These are phyloP conservation scores for Jacaranda mimosifolia DNA, from an alignment of 257 asterid species.

Conservation along the genomic window DNA sequence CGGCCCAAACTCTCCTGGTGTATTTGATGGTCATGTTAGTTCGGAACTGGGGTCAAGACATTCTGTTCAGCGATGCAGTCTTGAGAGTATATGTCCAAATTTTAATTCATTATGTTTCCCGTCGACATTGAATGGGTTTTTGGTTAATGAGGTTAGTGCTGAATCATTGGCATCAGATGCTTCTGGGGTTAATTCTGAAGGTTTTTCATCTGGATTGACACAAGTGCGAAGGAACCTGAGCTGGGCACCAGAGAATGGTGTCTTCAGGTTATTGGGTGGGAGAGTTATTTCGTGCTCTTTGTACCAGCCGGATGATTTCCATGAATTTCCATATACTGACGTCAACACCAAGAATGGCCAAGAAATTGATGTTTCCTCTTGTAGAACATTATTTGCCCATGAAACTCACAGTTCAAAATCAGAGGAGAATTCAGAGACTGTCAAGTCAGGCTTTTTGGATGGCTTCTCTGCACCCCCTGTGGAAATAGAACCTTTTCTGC, in stretches of 20 bases:
- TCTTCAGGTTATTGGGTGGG: conserved; percentile 58
- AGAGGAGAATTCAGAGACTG: conserved; percentile 36
- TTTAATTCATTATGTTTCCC: conserved; percentile 70
- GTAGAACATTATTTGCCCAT: conserved; percentile 47
- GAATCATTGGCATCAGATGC: conserved; percentile 37
- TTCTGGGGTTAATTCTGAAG: conserved; percentile 43
- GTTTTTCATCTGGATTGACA: conserved; percentile 38
- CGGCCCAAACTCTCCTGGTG: conserved; percentile 38
- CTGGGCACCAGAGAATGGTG: conserved; percentile 50
- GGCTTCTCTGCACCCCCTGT: conserved; percentile 52
- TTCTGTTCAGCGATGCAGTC: conserved; percentile 35
- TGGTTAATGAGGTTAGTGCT: conserved; percentile 36
- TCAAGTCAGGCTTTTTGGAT: conserved; percentile 43
- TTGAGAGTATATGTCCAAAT: conserved; percentile 54
- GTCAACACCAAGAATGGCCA: conserved; percentile 31
- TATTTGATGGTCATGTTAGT: conserved; percentile 41
- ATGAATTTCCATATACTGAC: conserved; percentile 33
- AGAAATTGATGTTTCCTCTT: conserved; percentile 44
- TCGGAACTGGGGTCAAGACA: conserved; percentile 39
- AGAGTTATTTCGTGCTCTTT: conserved; percentile 62
- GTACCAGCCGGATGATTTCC: conserved; percentile 46
- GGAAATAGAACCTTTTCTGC: conserved; percentile 64
- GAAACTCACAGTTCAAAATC: conserved; percentile 35
- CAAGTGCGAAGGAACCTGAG: conserved; percentile 47
- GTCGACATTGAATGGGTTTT: conserved; percentile 61